These are phyloP conservation scores for Gynandropsis gynandra DNA, from an alignment of 345 rosid genomes.

Conservation along the genomic window DNA sequence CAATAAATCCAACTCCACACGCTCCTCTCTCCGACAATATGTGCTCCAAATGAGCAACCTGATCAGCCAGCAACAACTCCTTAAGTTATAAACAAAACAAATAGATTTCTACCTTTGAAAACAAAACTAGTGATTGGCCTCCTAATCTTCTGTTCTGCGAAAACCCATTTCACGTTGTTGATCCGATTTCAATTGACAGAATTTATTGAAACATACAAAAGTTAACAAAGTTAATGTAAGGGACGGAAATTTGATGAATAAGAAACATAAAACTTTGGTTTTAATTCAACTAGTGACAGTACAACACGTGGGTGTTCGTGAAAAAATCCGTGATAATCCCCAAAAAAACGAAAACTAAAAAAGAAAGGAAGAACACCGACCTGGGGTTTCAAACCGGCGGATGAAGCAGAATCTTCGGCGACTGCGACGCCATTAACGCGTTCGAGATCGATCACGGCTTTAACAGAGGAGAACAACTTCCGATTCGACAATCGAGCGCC, in stretches of 20 bases:
- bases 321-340: neutral
- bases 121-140: neutral
- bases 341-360: too few relatives aligned
- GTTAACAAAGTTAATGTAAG: too few relatives aligned
- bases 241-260: too few relatives aligned
- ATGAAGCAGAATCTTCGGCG: conserved; percentile 17
- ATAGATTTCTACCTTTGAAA: neutral
- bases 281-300: neutral
- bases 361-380: neutral
- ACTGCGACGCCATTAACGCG: neutral
- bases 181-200: too few relatives aligned
- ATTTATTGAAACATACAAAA: too few relatives aligned
- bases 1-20: conserved; percentile 98
- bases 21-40: conserved; percentile 94
- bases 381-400: too few relatives aligned
- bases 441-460: conserved; percentile 24
- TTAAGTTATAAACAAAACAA: conserved; percentile 5
- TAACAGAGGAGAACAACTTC: conserved; percentile 38
- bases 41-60: conserved; percentile 86
- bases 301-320: neutral
- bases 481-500: too few relatives aligned
- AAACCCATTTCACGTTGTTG: too few relatives aligned
- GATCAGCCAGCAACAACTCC: too few relatives aligned
- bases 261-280: neutral
- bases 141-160: too few relatives aligned